phyloP scores from a whole-genome alignment of 805 yeast genomes.

The Dipodascus geniculatus region DNA sequence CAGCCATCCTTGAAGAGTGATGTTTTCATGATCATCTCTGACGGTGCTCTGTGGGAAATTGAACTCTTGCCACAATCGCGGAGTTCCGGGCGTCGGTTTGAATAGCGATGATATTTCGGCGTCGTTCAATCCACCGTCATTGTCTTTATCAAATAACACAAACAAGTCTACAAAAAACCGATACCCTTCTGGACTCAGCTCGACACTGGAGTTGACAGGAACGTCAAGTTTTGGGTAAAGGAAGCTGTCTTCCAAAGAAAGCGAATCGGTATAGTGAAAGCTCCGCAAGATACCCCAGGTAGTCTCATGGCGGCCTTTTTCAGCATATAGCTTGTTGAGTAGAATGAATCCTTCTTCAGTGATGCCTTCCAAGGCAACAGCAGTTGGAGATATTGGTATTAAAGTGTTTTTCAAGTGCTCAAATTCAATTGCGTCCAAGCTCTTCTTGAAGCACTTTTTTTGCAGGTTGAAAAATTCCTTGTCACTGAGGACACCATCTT shows the following conservation, averaged over 20 bases:
- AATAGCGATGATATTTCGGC: conserved; percentile 59
- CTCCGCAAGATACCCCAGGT: conserved; percentile 89
- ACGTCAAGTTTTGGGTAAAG: conserved; percentile 73
- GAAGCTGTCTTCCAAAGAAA: conserved; percentile 70
- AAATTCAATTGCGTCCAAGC: conserved; percentile 31
- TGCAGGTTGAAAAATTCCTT: conserved; percentile 63
- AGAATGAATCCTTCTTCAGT: conserved; percentile 65
- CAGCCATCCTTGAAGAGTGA: conserved; percentile 94
- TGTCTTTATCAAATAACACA: conserved; percentile 79
- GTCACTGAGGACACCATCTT: conserved; percentile 70
- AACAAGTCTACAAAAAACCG: conserved; percentile 85
- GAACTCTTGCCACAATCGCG: conserved; percentile 72
- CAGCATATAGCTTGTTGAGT: conserved; percentile 73
- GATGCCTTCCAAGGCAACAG: conserved; percentile 37
- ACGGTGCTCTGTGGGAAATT: conserved; percentile 84
- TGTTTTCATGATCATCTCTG: conserved; percentile 77
- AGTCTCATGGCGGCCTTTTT: conserved; percentile 90
- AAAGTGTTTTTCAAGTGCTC: conserved; percentile 30
- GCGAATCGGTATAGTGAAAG: conserved; percentile 84
- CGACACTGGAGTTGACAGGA: conserved; percentile 67
- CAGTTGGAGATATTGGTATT: conserved; percentile 24
- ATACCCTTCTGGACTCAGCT: conserved; percentile 85
- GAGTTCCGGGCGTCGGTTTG: conserved; percentile 88
- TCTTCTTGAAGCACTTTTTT: conserved; percentile 57
- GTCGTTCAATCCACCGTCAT: conserved; percentile 88